These are phyloP conservation scores for Scopulariopsis brevicaulis DNA, from an alignment of 2,329 filamentous ascomycete genomes.

Conservation along the genomic window DNA sequence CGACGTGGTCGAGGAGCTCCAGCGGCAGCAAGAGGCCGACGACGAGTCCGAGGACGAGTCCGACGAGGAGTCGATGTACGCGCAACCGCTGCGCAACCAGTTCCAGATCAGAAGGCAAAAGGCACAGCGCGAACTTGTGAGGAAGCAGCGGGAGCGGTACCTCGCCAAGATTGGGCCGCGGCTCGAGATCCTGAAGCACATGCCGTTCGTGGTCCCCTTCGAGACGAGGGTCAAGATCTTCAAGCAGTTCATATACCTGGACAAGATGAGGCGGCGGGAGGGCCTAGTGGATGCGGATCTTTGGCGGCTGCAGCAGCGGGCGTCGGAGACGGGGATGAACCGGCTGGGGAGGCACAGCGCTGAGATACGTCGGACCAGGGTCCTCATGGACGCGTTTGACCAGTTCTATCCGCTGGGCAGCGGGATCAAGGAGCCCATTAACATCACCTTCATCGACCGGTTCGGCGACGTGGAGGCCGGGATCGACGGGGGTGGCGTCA, in stretches of 20 bases:
- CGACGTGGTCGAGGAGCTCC: conserved; percentile 76
- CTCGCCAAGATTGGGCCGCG: conserved; percentile 74
- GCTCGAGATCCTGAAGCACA: conserved; percentile 83
- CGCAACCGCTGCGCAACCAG: conserved; percentile 39
- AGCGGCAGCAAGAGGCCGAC: conserved; percentile 8
- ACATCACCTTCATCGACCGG: conserved; percentile 90
- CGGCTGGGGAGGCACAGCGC: conserved; percentile 2
- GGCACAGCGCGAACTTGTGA: conserved; percentile 52
- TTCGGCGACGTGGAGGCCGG: conserved; percentile 82
- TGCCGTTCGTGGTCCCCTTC: conserved; percentile 96
- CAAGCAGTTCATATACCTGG: conserved; percentile 77
- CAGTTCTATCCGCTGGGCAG: conserved; percentile 75
- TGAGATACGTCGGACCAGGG: background rate
- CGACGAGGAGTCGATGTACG: background rate
- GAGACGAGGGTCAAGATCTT: conserved; percentile 86
- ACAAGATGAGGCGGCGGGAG: conserved; percentile 60
- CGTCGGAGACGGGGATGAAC: background rate
- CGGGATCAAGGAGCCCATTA: conserved; percentile 84
- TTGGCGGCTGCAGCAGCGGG: conserved; percentile 7
- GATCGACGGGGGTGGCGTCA: conserved; percentile 93
- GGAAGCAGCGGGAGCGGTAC: conserved; percentile 56
- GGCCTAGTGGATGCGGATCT: conserved; percentile 39
- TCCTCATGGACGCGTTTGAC: conserved; percentile 61
- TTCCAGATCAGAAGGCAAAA: conserved; percentile 54
- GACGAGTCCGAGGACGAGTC: conserved; percentile 7